Evolutionary conservation across 768 basidiomycete genomes (phyloP).

Genomic region (Tulasnella sp.): DNA sequence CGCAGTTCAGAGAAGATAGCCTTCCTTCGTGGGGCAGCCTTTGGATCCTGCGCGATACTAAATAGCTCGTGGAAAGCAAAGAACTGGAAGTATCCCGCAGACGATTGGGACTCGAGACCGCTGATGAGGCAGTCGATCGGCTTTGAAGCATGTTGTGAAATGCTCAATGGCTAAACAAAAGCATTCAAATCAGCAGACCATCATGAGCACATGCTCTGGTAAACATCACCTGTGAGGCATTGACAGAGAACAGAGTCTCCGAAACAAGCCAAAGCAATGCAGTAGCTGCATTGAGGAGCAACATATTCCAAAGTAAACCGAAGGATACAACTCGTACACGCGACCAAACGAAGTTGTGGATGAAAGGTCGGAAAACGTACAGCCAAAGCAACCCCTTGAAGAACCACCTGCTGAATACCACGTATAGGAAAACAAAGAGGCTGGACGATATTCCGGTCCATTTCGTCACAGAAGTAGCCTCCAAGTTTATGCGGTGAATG

Average conservation of each 20-base stretch:
- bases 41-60: constrained; percentile 41
- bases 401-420: constrained; percentile 49
- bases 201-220: not conserved
- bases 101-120: constrained; percentile 50
- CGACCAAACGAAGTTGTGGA: constrained; percentile 47
- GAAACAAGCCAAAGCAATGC: constrained; percentile 56
- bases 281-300: constrained; percentile 46
- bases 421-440: constrained; percentile 34
- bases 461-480: constrained; percentile 25
- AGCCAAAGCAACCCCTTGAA: constrained; percentile 37
- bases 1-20: constrained; percentile 64
- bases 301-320: constrained; percentile 41
- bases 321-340: constrained; percentile 2
- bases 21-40: constrained; percentile 41
- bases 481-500: not conserved
- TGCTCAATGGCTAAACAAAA: constrained; percentile 39
- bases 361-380: constrained; percentile 38
- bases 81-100: constrained; percentile 37
- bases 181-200: not conserved
- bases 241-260: constrained; percentile 51
- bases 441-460: constrained; percentile 26
- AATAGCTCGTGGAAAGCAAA: constrained; percentile 61
- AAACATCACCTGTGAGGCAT: constrained; percentile 47
- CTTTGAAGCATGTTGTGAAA: constrained; percentile 42
- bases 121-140: constrained; percentile 52